Evolutionary conservation across 2,329 filamentous ascomycete species (phyloP), one percentile per base, ranked within the genome.

Genomic region (Exophiala sideris): DNA sequence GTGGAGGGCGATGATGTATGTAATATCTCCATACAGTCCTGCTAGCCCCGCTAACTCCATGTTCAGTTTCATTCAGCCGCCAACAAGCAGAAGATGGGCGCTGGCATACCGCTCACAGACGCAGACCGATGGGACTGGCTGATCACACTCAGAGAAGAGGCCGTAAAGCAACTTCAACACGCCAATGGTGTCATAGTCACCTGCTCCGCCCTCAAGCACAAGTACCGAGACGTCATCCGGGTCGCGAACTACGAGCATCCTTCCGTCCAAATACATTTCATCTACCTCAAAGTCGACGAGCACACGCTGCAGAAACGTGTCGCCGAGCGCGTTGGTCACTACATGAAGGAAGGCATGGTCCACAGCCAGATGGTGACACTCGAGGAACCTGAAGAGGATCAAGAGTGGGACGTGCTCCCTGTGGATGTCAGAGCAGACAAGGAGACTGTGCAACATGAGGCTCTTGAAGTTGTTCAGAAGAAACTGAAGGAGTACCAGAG

Each of bases 51-150:
- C 59, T 63, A 61, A 50, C 44, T 20, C 20, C 45, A 32, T 45
- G 16, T 39, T 29, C 59, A 78, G 75, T 77, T 73, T 61, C 75
- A 78, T 62, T 64, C 74, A 0, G 74, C 80, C 32, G 79, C 87
- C 66, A 96, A 92, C 73, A 85, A 91, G 64, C 86, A 91, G 50
- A 99, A 97, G 74, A 99, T 99, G 94, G 79, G 82, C 67, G 80
- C 79, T 63, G 89, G 89, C 62, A 85, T 84, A 52, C 91, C 94
- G 2, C 79, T 99, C 34, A 95, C 88, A 52, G 94, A 99, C 68
- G 86, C 85, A 56, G 94, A 99, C 73, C 87, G 94, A 60, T 97
- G 94, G 94, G 92, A 96, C 76, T 99, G 94, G 94, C 84, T 99
- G 60, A 89, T 87, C 44, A 78, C 79, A 10, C 79, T 94, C 11